phyloP scores from a whole-genome alignment of 2,329 filamentous ascomycete genomes.

The Phaeosphaeriaceae sp. region DNA sequence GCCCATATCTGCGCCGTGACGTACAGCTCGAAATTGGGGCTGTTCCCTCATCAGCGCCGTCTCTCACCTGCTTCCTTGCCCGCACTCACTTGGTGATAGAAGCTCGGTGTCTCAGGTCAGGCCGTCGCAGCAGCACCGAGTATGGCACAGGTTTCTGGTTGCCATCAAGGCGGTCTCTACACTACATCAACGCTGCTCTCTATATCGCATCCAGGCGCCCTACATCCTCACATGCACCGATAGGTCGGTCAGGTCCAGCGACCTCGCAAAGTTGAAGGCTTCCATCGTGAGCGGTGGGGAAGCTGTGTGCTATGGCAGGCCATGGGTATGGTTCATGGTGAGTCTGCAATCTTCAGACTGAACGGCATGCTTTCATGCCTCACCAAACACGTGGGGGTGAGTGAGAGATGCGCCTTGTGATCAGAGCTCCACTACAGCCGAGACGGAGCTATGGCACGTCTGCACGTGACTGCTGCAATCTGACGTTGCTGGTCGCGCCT shows the following conservation, averaged over 20 bases:
- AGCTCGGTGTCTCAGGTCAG: slow-evolving; percentile 84
- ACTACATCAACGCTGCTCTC: slow-evolving; percentile 22
- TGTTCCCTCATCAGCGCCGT: slow-evolving; percentile 43
- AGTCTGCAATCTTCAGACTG: background rate
- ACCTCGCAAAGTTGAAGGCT: slow-evolving; percentile 93
- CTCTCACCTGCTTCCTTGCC: background rate
- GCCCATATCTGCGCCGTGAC: slow-evolving; percentile 94
- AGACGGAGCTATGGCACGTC: slow-evolving; percentile 24
- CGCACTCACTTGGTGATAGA: slow-evolving; percentile 74
- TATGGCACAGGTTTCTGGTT: slow-evolving; percentile 76
- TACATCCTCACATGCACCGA: slow-evolving; percentile 71
- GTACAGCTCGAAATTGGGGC: slow-evolving; percentile 85
- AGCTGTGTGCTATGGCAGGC: slow-evolving; percentile 29
- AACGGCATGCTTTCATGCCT: background rate
- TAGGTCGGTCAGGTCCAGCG: slow-evolving; percentile 76
- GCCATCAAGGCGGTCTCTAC: slow-evolving; percentile 77
- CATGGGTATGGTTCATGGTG: slow-evolving; percentile 25
- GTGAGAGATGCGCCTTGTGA: slow-evolving; percentile 13
- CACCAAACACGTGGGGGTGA: slow-evolving; percentile 9
- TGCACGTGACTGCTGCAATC: slow-evolving; percentile 27
- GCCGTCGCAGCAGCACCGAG: slow-evolving; percentile 78
- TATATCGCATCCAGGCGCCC: slow-evolving; percentile 23
- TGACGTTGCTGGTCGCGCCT: slow-evolving; percentile 19
- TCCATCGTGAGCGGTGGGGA: slow-evolving; percentile 69
- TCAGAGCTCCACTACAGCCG: background rate